Conservation (phyloP, 352 stramenopile species). For the Globisporangium abappressorium region DNA sequence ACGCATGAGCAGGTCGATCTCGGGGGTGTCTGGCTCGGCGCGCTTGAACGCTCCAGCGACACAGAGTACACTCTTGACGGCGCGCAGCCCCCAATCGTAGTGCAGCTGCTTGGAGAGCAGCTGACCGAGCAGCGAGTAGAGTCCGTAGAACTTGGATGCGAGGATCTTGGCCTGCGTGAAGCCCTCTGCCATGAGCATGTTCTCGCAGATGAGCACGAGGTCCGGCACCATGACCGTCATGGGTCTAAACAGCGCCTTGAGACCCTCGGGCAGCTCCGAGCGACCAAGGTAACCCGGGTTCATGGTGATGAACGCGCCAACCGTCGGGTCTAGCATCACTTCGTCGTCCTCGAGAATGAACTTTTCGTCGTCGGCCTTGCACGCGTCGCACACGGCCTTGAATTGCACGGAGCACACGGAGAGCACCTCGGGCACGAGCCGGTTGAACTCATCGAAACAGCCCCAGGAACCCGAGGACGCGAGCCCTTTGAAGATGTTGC, state of each 20-base stretch:
- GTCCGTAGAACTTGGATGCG: constrained; percentile 94
- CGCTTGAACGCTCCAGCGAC: constrained; percentile 94
- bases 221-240: constrained; percentile 97
- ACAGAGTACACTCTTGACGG: constrained; percentile 94
- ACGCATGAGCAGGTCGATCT: constrained; percentile 94
- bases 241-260: constrained; percentile 94
- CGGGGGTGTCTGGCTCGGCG: constrained; percentile 89
- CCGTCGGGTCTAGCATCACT: constrained; percentile 89
- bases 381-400: constrained; percentile 94
- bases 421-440: constrained; percentile 92
- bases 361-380: constrained; percentile 90
- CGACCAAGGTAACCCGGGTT: constrained; percentile 95
- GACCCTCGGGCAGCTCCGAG: constrained; percentile 92
- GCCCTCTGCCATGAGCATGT: constrained; percentile 96
- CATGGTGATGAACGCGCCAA: constrained; percentile 97
- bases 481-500: constrained; percentile 97
- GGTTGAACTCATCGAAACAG: constrained; percentile 97
- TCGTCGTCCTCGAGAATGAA: constrained; percentile 96
- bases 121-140: constrained; percentile 93
- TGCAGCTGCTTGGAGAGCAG: constrained; percentile 94
- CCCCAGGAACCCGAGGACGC: constrained; percentile 94
- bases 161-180: constrained; percentile 94
- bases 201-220: constrained; percentile 95
- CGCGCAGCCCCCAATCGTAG: constrained; percentile 95
- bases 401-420: constrained; percentile 95